Evolutionary conservation across 2,329 filamentous ascomycete genomes (phyloP).

Genomic region (Alternaria sp.): DNA sequence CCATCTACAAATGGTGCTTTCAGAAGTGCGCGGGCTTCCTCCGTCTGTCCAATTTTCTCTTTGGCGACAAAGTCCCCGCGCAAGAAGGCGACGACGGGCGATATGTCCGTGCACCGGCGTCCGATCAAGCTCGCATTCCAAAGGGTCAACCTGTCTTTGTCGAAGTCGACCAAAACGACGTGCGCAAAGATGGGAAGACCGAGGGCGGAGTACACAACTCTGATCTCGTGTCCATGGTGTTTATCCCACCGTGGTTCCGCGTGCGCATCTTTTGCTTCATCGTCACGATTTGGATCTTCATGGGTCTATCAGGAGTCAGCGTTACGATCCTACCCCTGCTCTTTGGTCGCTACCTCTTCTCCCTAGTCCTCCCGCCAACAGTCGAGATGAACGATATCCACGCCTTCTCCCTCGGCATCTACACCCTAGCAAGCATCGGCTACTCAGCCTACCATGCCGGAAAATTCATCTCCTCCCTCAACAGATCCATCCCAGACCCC

Average conservation of each 20-base stretch:
- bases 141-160: slow-evolving; percentile 85
- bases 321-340: slow-evolving; percentile 87
- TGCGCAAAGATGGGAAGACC: slow-evolving; percentile 66
- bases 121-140: slow-evolving; percentile 92
- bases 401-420: slow-evolving; percentile 90
- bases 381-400: slow-evolving; percentile 89
- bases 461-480: slow-evolving; percentile 54
- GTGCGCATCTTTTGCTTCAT: slow-evolving; percentile 85
- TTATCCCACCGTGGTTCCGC: slow-evolving; percentile 85
- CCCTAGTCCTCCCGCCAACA: slow-evolving; percentile 70
- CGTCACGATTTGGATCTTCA: slow-evolving; percentile 90
- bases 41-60: slow-evolving; percentile 89
- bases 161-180: slow-evolving; percentile 73
- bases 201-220: slow-evolving; percentile 53
- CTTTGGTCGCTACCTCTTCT: slow-evolving; percentile 82
- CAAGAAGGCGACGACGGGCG: slow-evolving; percentile 84
- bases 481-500: slow-evolving; percentile 39
- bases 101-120: slow-evolving; percentile 92
- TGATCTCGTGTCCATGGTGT: slow-evolving; percentile 63
- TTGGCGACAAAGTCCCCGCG: slow-evolving; percentile 80
- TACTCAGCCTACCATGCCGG: slow-evolving; percentile 64
- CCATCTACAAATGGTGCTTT: slow-evolving; percentile 97
- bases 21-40: slow-evolving; percentile 80
- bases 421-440: slow-evolving; percentile 73
- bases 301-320: slow-evolving; percentile 83